A percentile compares a stretch with the other conserved stretches of the same genome.
phyloP scores from a whole-genome alignment of 208 protist genomes.

The Trypanosoma melophagium region DNA sequence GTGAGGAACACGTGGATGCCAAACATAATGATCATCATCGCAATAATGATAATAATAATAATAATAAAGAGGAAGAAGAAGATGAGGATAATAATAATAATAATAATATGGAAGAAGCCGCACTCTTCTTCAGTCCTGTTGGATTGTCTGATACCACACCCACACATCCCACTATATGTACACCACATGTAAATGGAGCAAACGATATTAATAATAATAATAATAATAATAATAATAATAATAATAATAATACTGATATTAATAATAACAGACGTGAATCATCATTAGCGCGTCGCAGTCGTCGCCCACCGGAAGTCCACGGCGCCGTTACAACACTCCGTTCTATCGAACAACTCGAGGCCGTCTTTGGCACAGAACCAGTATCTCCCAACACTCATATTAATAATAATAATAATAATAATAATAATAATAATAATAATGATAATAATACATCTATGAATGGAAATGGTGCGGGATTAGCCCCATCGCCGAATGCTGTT shows the following conservation, averaged over 20 bases:
- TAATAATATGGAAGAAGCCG: neutral
- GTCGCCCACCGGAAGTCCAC: neutral
- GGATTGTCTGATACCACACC: no score
- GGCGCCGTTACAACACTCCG: conserved; percentile 47
- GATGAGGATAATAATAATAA: neutral
- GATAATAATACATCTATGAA: neutral
- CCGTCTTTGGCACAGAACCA: conserved; percentile 5
- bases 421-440: neutral
- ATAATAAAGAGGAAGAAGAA: neutral
- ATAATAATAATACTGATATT: no score
- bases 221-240: neutral
- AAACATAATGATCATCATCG: neutral
- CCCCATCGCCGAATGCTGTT: no score
- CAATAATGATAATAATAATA: neutral
- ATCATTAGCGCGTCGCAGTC: neutral
- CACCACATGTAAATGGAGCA: neutral
- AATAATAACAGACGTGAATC: no score
- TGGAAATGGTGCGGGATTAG: no score
- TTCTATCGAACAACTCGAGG: conserved; percentile 30
- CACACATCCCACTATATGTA: no score
- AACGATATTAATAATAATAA: neutral
- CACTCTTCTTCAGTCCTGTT: neutral
- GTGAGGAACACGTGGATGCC: conserved; percentile 3
- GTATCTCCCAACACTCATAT: neutral
- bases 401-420: neutral